Percentiles rank a stretch among this genome's conserved stretches.
These are phyloP conservation scores for Boletus rubropictus DNA, from an alignment of 768 basidiomycete genomes.

Conservation along the genomic window DNA sequence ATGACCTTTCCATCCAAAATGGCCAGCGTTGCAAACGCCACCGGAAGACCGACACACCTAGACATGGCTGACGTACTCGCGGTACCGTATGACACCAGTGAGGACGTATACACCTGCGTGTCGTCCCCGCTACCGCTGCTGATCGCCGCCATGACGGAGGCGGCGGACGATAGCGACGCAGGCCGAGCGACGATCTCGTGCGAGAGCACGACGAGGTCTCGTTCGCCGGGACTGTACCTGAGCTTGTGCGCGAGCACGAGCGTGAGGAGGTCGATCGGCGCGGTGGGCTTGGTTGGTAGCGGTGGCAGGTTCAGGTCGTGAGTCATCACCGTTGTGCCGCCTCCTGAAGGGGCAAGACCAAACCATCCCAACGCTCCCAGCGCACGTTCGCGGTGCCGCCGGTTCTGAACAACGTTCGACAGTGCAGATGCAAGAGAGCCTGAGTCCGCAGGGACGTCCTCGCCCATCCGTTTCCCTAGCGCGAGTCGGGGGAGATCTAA, in stretches of 20 bases:
- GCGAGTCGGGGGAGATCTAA: conserved; percentile 34
- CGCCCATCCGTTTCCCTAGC: conserved; percentile 25
- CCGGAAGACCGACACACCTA: conserved; percentile 82
- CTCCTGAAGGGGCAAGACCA: conserved; percentile 7
- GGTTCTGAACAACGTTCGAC: conserved; percentile 13
- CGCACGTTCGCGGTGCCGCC: conserved; percentile 24
- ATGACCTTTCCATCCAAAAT: conserved; percentile 56
- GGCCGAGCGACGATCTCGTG: conserved; percentile 67
- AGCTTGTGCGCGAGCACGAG: conserved; percentile 65
- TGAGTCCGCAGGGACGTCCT: conserved; percentile 26
- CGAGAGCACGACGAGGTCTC: conserved; percentile 81
- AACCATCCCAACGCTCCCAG: conserved; percentile 43
- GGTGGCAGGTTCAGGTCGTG: conserved; percentile 31
- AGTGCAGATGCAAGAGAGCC: conserved; percentile 34
- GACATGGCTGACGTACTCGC: conserved; percentile 74
- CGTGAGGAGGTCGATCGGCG: conserved; percentile 74
- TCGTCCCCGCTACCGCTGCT: not conserved
- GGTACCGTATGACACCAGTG: conserved; percentile 58
- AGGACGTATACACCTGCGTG: conserved; percentile 60
- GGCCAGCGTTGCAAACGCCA: conserved; percentile 73
- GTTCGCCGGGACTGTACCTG: conserved; percentile 61
- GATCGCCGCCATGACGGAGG: not conserved
- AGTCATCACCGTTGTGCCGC: not conserved
- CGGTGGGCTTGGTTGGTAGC: conserved; percentile 37
- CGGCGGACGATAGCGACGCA: not conserved